These are phyloP conservation scores for Boletus fagicola DNA, from an alignment of 768 basidiomycete species.

Conservation along the genomic window DNA sequence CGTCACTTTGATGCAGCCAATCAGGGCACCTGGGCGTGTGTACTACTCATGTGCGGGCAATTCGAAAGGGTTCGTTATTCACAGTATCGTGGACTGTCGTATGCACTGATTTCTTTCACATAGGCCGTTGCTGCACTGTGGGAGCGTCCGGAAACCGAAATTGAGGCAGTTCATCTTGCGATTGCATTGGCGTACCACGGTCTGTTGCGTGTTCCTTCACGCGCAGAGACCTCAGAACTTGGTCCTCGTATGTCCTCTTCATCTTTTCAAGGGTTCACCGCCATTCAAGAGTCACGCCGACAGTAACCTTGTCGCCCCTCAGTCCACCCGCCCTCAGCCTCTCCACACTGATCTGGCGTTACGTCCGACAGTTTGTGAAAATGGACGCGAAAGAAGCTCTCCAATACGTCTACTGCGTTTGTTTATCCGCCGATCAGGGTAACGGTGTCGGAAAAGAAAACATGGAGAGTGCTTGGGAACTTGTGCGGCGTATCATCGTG, in stretches of 20 bases:
- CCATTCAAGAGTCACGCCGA: neutral
- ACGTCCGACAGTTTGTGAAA: constrained; percentile 88
- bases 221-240: constrained; percentile 80
- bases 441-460: constrained; percentile 79
- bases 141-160: constrained; percentile 81
- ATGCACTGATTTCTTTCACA: constrained; percentile 1
- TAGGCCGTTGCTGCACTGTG: constrained; percentile 90
- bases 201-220: constrained; percentile 76
- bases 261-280: neutral
- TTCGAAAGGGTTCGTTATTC: constrained; percentile 75
- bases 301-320: constrained; percentile 71
- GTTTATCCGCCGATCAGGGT: constrained; percentile 71
- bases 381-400: constrained; percentile 92
- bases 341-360: constrained; percentile 86
- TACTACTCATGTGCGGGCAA: constrained; percentile 88
- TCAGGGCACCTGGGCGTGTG: constrained; percentile 74
- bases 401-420: constrained; percentile 90
- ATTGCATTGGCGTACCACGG: constrained; percentile 94
- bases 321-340: constrained; percentile 73
- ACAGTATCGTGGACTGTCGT: no score
- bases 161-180: constrained; percentile 93
- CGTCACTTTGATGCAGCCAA: constrained; percentile 73
- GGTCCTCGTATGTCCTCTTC: constrained; percentile 60
- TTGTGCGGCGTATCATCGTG: constrained; percentile 75
- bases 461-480: constrained; percentile 76